Percentiles rank a stretch among this genome's conserved stretches.
phyloP scores from a whole-genome alignment of 495 filamentous ascomycete genomes.

The Penicillium egyptiacum region DNA sequence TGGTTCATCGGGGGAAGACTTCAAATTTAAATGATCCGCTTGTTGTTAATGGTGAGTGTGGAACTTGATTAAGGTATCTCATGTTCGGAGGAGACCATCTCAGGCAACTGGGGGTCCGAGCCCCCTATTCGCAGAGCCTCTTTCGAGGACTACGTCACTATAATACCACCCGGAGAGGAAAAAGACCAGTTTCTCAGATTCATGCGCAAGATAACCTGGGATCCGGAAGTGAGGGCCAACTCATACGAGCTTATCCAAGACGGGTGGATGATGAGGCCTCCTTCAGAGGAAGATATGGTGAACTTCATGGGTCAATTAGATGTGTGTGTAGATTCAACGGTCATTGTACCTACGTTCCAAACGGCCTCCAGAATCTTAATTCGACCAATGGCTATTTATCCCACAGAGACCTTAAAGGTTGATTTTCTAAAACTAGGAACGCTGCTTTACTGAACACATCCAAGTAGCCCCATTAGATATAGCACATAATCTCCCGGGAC shows the following conservation, averaged over 20 bases:
- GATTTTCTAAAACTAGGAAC: background rate
- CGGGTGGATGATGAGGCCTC: slow-evolving; percentile 12
- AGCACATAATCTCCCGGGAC: slow-evolving; percentile 1
- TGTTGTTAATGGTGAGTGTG: no score
- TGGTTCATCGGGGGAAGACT: no score
- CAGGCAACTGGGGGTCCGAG: slow-evolving; percentile 20
- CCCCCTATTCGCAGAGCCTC: slow-evolving; percentile 14
- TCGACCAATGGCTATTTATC: no score
- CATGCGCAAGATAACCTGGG: slow-evolving; percentile 19
- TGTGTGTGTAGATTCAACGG: background rate
- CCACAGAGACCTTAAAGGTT: background rate
- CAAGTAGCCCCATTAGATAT: background rate
- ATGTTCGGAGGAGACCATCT: no score
- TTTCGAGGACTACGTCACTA: slow-evolving; percentile 18
- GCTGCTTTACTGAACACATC: background rate
- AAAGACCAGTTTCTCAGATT: slow-evolving; percentile 18
- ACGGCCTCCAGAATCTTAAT: no score
- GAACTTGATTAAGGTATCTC: no score
- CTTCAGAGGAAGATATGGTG: background rate
- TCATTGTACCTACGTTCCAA: no score
- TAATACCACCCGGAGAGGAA: slow-evolving; percentile 17
- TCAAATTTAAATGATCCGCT: no score
- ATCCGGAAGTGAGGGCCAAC: slow-evolving; percentile 14
- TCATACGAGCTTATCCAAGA: slow-evolving; percentile 12
- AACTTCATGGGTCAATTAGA: background rate